These are phyloP conservation scores for Ampelomyces quisqualis DNA, from an alignment of 2,329 filamentous ascomycete genomes.

Conservation along the genomic window DNA sequence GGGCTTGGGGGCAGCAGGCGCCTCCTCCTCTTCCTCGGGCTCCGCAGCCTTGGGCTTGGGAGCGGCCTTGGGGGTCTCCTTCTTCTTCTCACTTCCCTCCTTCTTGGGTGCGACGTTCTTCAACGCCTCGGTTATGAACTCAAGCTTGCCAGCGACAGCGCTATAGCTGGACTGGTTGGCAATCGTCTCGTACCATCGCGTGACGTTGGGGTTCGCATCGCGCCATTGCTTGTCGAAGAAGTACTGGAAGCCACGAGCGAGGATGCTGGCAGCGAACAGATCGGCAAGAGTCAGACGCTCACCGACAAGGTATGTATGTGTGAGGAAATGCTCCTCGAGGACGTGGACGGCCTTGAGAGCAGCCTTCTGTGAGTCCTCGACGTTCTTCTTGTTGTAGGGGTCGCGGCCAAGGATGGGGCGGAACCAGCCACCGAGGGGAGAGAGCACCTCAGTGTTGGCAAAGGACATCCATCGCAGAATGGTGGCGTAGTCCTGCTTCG, in stretches of 20 bases:
- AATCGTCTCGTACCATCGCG: constrained; percentile 94
- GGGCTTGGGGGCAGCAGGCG: constrained; percentile 71
- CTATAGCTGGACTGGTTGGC: constrained; percentile 90
- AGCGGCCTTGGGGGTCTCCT: constrained; percentile 62
- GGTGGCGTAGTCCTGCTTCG: constrained; percentile 99
- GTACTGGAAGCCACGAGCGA: constrained; percentile 86
- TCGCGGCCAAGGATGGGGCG: constrained; percentile 77
- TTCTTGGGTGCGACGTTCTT: constrained; percentile 75
- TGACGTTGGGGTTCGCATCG: constrained; percentile 75
- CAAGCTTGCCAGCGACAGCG: constrained; percentile 71
- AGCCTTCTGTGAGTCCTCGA: constrained; percentile 75
- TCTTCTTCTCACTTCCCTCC: constrained; percentile 68
- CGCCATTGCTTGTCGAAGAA: constrained; percentile 94
- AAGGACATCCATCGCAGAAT: constrained; percentile 99
- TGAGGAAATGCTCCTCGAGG: constrained; percentile 82
- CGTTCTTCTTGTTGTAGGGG: constrained; percentile 96
- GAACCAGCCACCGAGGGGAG: constrained; percentile 76
- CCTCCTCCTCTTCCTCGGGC: constrained; percentile 64
- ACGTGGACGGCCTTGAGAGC: constrained; percentile 67
- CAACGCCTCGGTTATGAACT: constrained; percentile 78
- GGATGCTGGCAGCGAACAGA: constrained; percentile 76
- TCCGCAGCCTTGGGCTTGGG: constrained; percentile 56
- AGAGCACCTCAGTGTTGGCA: constrained; percentile 84
- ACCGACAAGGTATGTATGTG: constrained; percentile 96
- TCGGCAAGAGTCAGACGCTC: constrained; percentile 98